Evolutionary conservation across 768 basidiomycete genomes (phyloP), one percentile per base, ranked within the genome.

Genomic region (Suillus brevipes): DNA sequence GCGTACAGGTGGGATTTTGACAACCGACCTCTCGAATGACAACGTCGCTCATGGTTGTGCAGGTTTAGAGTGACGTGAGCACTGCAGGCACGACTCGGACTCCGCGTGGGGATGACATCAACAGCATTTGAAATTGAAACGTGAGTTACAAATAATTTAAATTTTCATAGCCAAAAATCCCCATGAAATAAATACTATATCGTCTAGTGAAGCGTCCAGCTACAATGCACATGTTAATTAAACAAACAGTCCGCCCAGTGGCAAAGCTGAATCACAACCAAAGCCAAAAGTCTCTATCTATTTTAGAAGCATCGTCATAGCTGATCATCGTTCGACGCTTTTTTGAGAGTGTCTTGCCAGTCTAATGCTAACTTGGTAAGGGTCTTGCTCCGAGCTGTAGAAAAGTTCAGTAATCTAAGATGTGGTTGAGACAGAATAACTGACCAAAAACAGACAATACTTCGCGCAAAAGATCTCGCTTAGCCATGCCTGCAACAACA

Each of bases 401-500:
- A 60, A 7, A 63, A 67, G 71, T 66, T 31, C 55, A 55, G n/a
- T n/a, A 14, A 31, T 16, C 31, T 4, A 34, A 28, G 20, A 63
- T 4, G 47, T 6, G 10, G 4, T 28, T 6, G 36, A 18, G 49
- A 55, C 62, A 40, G n/a, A 42, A 43, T 25, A 37, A 78, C 89
- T 64, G 69, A 95, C 94, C 90, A 70, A 96, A 94, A 28, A 91
- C 80, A 23, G 80, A 79, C 28, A 96, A 75, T 6, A 97, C 91
- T 55, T 97, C 94, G 64, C 85, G 88, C 45, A 96, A 78, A 45
- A 97, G 77, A 68, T 96, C 94, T 34, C 95, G 88, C 74, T 96
- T 95, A 13, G 82, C 69, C 72, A 93, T 71, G 0, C 94, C 94
- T 55, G 87, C 79, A 38, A 93, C 82, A 9, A 80, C 85, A 10